phyloP scores from a whole-genome alignment of 2,329 filamentous ascomycete species.

The Elsinoe batatas region DNA sequence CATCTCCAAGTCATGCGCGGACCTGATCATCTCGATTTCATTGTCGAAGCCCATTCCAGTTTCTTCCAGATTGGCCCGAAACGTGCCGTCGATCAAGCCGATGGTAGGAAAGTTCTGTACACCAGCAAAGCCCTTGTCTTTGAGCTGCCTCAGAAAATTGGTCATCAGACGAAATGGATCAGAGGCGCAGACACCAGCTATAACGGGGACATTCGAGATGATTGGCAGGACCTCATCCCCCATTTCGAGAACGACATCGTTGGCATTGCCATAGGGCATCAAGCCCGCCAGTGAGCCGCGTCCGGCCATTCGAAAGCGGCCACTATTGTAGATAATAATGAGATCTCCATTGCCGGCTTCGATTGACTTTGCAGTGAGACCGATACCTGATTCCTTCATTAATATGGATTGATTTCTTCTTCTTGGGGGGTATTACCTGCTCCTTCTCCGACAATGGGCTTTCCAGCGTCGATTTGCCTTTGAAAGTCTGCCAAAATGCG shows the following conservation, averaged over 20 bases:
- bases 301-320: constrained; percentile 63
- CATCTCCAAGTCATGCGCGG: constrained; percentile 50
- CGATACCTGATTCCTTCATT: constrained; percentile 42
- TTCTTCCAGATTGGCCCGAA: constrained; percentile 58
- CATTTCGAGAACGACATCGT: constrained; percentile 61
- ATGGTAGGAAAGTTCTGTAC: constrained; percentile 68
- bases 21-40: constrained; percentile 56
- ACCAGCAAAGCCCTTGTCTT: constrained; percentile 55
- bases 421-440: constrained; percentile 36
- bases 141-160: constrained; percentile 50
- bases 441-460: constrained; percentile 57
- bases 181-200: constrained; percentile 61
- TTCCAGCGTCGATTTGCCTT: constrained; percentile 44
- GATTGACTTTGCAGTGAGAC: constrained; percentile 60
- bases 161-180: constrained; percentile 58
- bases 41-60: constrained; percentile 59
- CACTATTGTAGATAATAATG: constrained; percentile 64
- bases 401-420: neutral
- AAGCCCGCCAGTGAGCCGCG: constrained; percentile 58
- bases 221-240: constrained; percentile 57
- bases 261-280: constrained; percentile 63
- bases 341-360: constrained; percentile 59
- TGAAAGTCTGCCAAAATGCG: constrained; percentile 48
- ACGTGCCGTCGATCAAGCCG: constrained; percentile 58
- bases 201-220: constrained; percentile 53